Base-by-base conservation (phyloP, 2,329 filamentous ascomycete species). In the Rutstroemia sp. region DNA sequence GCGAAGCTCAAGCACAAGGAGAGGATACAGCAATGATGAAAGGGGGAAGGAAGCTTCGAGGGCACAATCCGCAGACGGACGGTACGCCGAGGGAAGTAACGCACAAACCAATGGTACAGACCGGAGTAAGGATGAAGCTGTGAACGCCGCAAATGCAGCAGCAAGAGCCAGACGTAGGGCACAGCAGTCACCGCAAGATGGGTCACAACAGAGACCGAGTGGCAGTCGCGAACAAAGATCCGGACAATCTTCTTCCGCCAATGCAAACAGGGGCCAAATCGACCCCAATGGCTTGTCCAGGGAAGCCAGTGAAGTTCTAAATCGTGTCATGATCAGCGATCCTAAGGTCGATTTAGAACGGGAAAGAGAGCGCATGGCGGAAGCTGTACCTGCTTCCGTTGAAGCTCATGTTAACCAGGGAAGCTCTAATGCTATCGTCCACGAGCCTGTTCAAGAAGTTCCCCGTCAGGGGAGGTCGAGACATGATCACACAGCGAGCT, bases 291-390 rank as follows among this genome's bases (percentile, higher is more conserved):
- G 78, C 44, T 77, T 88, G 12, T 82, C 84, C 14, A 83, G 87
- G 57, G 89, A 95, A 70, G 84, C 88, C 56, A 92, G 87, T 71
- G 84, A 91, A 56, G 84, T 90, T 34, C 79, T 95, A 61, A 89
- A 88, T 69, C 82, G 87, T 59, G 82, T 92, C 60, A 77, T 92
- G 60, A 81, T 91, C 25, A 87, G 87, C 50, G 87, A 89, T 63
- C 88, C 88, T 6, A 81, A 86, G 61, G 83, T 86, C 47, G 88
- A 92, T 67, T 74, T 88, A 57, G 83, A 83, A 56, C 80, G 89
- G 58, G 87, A 89, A 69, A 79, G 80, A 62, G 86, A 87, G 58
- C 82, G 89, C 42, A 77, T 87, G 67, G 78, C 79, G 16, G 83
- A 89, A 69, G 78, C 84, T 34, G 66, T 73, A 64, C 68, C 80